Evolutionary conservation across 2,329 filamentous ascomycete genomes (phyloP), one percentile per base, ranked within the genome.

Genomic region (Didymella glomerata): DNA sequence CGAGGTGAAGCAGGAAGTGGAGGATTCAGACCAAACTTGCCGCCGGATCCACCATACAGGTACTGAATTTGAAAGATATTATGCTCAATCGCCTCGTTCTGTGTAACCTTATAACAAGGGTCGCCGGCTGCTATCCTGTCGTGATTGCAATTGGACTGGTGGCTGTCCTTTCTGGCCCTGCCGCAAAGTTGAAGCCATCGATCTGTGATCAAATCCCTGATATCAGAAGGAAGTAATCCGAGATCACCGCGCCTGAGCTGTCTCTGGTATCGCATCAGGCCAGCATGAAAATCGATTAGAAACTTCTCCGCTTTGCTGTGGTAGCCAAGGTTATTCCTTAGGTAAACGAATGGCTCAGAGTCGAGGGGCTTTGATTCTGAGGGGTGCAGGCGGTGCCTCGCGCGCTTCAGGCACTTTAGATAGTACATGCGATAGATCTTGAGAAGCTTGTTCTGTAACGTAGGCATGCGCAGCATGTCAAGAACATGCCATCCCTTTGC

Each of bases 401-500:
- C 4, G 20, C 27, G n/a, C 16, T 51, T 5, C 1, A 51, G 9
- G n/a, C 48, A 48, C 20, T 4, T 10, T 11, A 34, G 4, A 10
- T 48, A 57, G 27, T 47, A 24, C 11, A 3, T 9, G 44, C 61
- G 57, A 22, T 59, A 69, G 1, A 54, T 53, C 22, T 60, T 55
- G n/a, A 65, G 30, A 11, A 69, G 46, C 18, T 50, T 49, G 27
- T 65, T 62, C 22, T 66, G 63, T 13, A 68, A 24, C 1, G 54
- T 45, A 1, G 49, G 36, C 13, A 64, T 46, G 2, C 52, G 41
- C 22, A 69, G 49, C 51, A 59, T 62, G 9, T 64, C 47, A 5
- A 49, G 54, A 2, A 67, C 25, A 28, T 62, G 56, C 61, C 66
- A 68, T 14, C 57, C 60, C 28, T 67, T 63, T 1, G 54, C 62